Evolutionary conservation across 2,329 filamentous ascomycete species (phyloP), one percentile per base, ranked within the genome.

Genomic region (Penicillium polonicum): DNA sequence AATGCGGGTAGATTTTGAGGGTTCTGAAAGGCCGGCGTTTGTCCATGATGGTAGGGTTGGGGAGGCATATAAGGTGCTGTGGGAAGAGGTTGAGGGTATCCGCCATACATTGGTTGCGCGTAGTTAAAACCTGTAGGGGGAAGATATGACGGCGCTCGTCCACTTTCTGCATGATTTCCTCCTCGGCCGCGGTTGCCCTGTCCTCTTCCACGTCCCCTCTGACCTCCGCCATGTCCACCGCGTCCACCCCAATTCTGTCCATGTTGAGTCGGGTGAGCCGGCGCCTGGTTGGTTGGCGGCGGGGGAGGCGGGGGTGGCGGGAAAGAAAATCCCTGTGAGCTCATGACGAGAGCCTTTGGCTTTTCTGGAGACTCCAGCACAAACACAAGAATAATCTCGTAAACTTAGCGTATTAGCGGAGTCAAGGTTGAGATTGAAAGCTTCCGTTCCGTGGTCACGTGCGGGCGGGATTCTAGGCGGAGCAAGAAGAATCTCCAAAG

Each of bases 261-360:
- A 55, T 72, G 70, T 38, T 66, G 67, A 15, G 65, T 36, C n/a
- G 71, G 51, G 43, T 65, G 60, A 51, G 62, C 46, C 51, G 66
- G 51, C n/a, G 60, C 55, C 49, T 65, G 67, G 39, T 67, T 67
- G 45, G 60, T 33, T 61, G 62, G 42, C 48, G 65, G 49, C 49
- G 64, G 67, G 31, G 66, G 74, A 38, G 76, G 77, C 23, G 77
- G 77, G 19, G 77, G 77, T 35, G 78, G 78, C 58, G 78, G 77
- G 62, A 79, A 80, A 42, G 77, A 74, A 65, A 79, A 79, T 27
- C 73, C 74, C 67, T 77, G 72, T 51, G 75, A 69, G 64, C 67
- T 72, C 74, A 77, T 77, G 53, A 54, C 68, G 61, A 58, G 63
- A 61, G 62, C 61, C 52, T 60, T 54, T 52, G 49, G 61, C 62